Evolutionary conservation across 768 basidiomycete genomes (phyloP), one percentile per base, ranked within the genome.

Genomic region (Xerocomellus intermedius): DNA sequence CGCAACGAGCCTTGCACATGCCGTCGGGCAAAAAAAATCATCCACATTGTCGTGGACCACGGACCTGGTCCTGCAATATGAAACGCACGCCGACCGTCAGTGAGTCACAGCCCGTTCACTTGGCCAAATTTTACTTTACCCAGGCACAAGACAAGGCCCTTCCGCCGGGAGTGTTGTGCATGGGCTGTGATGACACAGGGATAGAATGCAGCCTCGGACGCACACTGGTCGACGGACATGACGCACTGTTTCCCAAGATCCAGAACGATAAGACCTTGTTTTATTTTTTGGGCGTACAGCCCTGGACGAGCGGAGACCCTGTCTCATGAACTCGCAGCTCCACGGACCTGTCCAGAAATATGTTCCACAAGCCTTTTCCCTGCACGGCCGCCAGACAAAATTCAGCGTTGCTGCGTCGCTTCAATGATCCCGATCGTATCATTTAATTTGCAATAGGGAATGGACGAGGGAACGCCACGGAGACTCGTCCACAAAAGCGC

Each of bases 401-500:
- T 26, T 26, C 50, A 37, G 22, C 50, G 17, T 41, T 47, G 54
- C 59, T 59, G 62, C 67, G 59, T 64, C 56, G 59, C 58, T 43
- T 66, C 43, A 38, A 54, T 50, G 48, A 55, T 43, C 41, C 48
- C 58, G 52, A 64, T 64, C 54, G 45, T 30, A 39, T 42, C 46
- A 39, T 21, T 46, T 35, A 63, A 67, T 67, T 66, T 67, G 62
- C 28, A 69, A 67, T 51, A 44, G 41, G 42, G n/a, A 56, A 55
- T 33, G 64, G 53, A 61, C 52, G 59, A 61, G 57, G 42, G 54
- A 64, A 62, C 50, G 48, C 64, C 67, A 67, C 59, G 66, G 64
- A 65, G 66, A 59, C 56, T 42, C 42, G 32, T 52, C 52, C 42
- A 35, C 14, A 41, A 45, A 32, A 39, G 47, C 55, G 64, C 61